These are phyloP conservation scores for Pontederia paniculata DNA, from an alignment of 176 grass and related monocot genomes.

Conservation along the genomic window DNA sequence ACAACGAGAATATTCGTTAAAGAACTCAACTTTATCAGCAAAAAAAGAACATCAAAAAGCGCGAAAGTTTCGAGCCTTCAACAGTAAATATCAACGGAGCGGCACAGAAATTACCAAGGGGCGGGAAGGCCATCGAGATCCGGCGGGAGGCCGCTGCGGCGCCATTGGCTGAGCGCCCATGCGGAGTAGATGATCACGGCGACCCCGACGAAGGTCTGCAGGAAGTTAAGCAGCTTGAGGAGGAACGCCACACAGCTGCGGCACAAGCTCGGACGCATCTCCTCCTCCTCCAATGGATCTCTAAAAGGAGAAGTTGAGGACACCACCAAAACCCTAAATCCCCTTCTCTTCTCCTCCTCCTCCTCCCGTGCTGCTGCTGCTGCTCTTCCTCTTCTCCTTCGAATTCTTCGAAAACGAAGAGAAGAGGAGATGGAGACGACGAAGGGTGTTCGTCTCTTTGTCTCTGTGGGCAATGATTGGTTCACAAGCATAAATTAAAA, in stretches of 20 bases:
- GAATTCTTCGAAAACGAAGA: no score
- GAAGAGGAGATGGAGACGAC: no score
- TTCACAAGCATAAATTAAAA: no score
- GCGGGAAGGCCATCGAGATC: constrained; percentile 28
- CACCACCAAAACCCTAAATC: no score
- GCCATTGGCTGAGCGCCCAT: constrained; percentile 48
- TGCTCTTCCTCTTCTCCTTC: no score
- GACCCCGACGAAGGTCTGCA: constrained; percentile 44
- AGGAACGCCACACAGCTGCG: constrained; percentile 36
- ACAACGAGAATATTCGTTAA: no score
- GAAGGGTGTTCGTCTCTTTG: no score
- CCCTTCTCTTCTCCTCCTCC: no score
- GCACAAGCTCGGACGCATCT: constrained; percentile 20
- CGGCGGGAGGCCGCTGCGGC: constrained; percentile 20
- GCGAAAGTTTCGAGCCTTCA: not conserved
- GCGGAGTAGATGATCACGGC: constrained; percentile 37
- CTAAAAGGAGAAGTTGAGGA: no score
- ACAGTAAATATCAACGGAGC: not conserved
- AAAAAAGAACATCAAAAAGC: not conserved
- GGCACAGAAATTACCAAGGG: constrained; percentile 27
- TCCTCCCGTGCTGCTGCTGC: no score
- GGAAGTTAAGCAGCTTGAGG: constrained; percentile 51
- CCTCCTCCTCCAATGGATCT: not conserved
- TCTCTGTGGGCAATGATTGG: no score
- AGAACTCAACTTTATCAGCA: not conserved